These are phyloP conservation scores for Withania somnifera DNA, from an alignment of 305 asterid species.

Conservation along the genomic window DNA sequence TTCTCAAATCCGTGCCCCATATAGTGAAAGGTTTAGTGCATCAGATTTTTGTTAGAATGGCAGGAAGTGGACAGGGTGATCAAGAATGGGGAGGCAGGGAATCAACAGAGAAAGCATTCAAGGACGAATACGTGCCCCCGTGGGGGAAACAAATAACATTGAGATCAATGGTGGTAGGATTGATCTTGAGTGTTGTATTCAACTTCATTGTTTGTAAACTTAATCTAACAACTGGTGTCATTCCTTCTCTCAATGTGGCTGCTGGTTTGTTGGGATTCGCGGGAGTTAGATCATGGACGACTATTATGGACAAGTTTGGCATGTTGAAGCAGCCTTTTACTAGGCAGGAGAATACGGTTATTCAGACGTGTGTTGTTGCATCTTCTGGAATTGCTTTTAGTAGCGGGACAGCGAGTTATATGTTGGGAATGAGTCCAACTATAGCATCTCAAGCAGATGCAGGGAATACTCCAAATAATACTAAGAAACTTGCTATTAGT, in stretches of 20 bases:
- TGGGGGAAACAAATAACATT: slow-evolving; percentile 7
- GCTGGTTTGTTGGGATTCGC: slow-evolving; percentile 6
- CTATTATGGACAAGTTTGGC: background rate
- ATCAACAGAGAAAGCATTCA: background rate
- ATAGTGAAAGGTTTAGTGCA: no score
- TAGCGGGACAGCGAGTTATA: slow-evolving; percentile 3
- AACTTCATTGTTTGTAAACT: slow-evolving; percentile 8
- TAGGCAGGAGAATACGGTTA: slow-evolving; percentile 4
- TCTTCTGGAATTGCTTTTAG: slow-evolving; percentile 14
- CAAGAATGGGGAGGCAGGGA: background rate
- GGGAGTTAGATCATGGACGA: background rate
- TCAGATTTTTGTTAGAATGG: background rate
- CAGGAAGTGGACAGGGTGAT: background rate
- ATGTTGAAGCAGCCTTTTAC: slow-evolving; percentile 11
- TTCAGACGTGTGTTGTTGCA: slow-evolving; percentile 9
- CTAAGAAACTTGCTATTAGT: background rate
- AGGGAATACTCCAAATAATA: background rate
- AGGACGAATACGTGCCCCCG: slow-evolving; percentile 1
- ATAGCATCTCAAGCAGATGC: slow-evolving; percentile 4
- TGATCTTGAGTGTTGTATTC: background rate
- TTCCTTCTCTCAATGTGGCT: slow-evolving; percentile 10
- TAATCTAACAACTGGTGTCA: slow-evolving; percentile 7
- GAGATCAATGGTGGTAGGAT: slow-evolving; percentile 1
- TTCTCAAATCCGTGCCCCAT: no score
- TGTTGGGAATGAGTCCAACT: slow-evolving; percentile 8